These are phyloP conservation scores for Aspergillus bridgeri DNA, from an alignment of 495 filamentous ascomycete genomes.

Conservation along the genomic window DNA sequence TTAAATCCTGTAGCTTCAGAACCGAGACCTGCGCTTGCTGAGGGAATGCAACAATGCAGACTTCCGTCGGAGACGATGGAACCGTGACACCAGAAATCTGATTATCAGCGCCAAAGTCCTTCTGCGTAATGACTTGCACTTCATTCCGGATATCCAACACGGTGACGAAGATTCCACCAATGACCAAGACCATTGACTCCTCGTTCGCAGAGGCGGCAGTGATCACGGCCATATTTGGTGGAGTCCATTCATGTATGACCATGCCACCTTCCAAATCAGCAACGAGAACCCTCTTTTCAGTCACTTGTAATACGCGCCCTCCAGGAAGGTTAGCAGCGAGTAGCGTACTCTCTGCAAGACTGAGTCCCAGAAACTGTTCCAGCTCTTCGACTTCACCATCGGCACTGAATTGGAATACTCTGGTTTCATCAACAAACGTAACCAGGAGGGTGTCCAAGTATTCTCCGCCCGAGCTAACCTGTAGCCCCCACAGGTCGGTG, in stretches of 20 bases:
- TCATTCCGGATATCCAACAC: conserved; percentile 61
- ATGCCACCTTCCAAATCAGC: conserved; percentile 68
- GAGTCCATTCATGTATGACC: conserved; percentile 63
- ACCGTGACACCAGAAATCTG: conserved; percentile 85
- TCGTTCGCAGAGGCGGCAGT: conserved; percentile 75
- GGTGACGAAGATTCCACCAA: conserved; percentile 64
- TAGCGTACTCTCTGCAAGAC: conserved; percentile 68
- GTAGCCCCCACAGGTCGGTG: conserved; percentile 63
- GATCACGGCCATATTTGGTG: conserved; percentile 56
- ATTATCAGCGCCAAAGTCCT: conserved; percentile 57
- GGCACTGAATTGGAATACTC: conserved; percentile 72
- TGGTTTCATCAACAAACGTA: conserved; percentile 79
- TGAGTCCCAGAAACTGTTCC: conserved; percentile 65
- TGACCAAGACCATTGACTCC: conserved; percentile 63
- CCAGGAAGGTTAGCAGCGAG: conserved; percentile 60
- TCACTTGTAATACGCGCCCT: conserved; percentile 74
- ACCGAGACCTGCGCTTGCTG: conserved; percentile 70
- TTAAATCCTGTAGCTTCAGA: conserved; percentile 59
- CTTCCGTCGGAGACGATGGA: conserved; percentile 40
- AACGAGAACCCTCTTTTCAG: conserved; percentile 56
- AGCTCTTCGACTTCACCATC: conserved; percentile 85
- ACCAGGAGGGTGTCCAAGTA: conserved; percentile 69
- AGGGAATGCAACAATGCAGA: conserved; percentile 83
- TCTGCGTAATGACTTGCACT: conserved; percentile 52
- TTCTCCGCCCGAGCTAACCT: conserved; percentile 43